Conservation (phyloP, 345 rosid genomes). For the Syzygium aqueum region DNA sequence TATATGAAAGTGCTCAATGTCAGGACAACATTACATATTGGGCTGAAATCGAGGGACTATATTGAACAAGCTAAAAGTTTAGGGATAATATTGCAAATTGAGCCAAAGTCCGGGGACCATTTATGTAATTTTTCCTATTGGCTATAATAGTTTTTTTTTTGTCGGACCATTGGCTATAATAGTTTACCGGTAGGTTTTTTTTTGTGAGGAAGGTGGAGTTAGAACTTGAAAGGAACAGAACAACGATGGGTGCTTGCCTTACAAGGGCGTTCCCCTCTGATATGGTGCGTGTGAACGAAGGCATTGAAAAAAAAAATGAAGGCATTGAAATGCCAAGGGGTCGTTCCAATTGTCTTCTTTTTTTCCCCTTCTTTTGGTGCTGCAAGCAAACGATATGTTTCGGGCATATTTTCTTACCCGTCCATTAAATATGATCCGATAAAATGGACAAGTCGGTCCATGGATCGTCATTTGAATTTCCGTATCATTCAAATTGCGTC, state of each 20-base stretch:
- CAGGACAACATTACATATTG: too few relatives aligned
- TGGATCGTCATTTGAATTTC: neutral
- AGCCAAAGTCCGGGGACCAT: accelerated
- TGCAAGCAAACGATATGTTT: neutral
- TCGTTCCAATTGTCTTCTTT: neutral
- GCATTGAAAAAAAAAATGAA: neutral
- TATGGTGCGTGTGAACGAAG: neutral
- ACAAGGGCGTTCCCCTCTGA: neutral
- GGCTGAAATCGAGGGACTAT: neutral
- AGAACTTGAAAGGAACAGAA: neutral
- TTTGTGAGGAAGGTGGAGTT: neutral
- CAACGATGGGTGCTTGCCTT: neutral
- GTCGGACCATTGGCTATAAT: too few relatives aligned
- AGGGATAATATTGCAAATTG: too few relatives aligned
- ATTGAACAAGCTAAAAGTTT: too few relatives aligned
- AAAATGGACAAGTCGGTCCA: neutral
- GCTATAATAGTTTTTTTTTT: neutral
- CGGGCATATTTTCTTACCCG: neutral
- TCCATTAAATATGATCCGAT: neutral
- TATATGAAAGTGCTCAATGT: too few relatives aligned
- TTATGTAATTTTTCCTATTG: neutral
- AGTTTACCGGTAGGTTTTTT: neutral
- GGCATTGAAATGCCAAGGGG: neutral
- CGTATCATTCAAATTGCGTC: too few relatives aligned
- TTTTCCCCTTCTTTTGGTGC: neutral